Evolutionary conservation across 495 filamentous ascomycete genomes (phyloP), one percentile per base, ranked within the genome.

Genomic region (Penicillium argentinense): DNA sequence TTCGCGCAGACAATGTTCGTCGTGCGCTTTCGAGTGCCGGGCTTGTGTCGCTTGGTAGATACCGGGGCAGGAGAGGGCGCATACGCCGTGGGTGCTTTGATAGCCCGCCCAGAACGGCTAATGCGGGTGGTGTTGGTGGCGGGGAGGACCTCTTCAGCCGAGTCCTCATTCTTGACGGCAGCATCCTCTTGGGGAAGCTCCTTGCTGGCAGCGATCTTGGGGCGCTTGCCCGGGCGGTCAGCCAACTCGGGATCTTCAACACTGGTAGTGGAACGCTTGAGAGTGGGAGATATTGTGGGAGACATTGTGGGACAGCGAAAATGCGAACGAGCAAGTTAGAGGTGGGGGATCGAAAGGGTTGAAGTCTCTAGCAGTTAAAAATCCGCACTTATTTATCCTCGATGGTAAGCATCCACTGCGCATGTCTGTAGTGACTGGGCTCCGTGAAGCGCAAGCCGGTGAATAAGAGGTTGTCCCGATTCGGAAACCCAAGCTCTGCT

Each of bases 1-100:
- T 83, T 75, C 45, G 82, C 85, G 67, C 93, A 97, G 11, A 85
- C 60, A 45, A 75, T 63, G 29, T 61, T 71, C 18, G 54, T 54
- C 47, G 62, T 69, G 45, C 70, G 79, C 47, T 71, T 74, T 39
- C 74, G 67, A 25, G 67, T n/a, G n/a, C n/a, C 64, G 9, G 63
- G 51, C 16, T 66, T 69, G 51, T 74, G 75, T 7, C 73, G 63
- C 55, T 76, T 79, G 19, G 50, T 62, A 14, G 64, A 11, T 24
- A 47, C 38, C 9, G 29, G 28, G 7, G 45, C 16, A 6, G 45
- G 40, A n/a, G 25, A 27, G 9, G 54, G 54, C 1, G 21, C 26
- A 3, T 53, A 57, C 0, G 45, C 33, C 1, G 32, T 45, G 4
- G 54, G 54, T 1, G 49, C 23, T 27, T 50, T 49, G 33, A 53